Evolutionary conservation across 192 early-diverging fungal species (phyloP), one percentile per base, ranked within the genome.

Genomic region (Umbelopsis sp.): DNA sequence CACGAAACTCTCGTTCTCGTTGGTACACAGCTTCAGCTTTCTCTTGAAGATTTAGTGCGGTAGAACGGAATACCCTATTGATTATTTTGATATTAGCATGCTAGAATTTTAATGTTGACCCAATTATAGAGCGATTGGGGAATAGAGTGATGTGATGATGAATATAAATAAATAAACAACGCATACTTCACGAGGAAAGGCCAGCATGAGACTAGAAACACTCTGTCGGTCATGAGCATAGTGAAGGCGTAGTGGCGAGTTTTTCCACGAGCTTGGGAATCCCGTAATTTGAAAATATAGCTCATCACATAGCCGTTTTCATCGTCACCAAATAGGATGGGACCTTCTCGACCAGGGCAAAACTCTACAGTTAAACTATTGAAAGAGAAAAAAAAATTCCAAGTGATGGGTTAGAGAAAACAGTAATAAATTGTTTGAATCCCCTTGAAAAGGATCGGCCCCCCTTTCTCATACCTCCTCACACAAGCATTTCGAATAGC

Each of bases 271-370:
- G 89, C 89, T 69, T 91, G 89, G 69, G 77, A 84, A 74, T 91
- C 89, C 17, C 81, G 78, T 51, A 91, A 74, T 59, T 87, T 90
- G 77, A 91, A 91, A 82, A 90, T 89, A 72, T 91, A 91, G 26
- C 83, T 85, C 70, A 91, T 82, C n/a, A 88, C 87, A 81, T 88
- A 89, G 24, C 89, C 89, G 68, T 87, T 86, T 41, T 82, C 75
- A 24, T 89, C 86, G 69, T 91, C 89, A 26, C 89, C 89, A 88
- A 90, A 90, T 69, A 91, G 79, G 11, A 90, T 85, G 1, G 89
- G 82, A 0, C 89, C 89, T 65, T 91, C 89, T 45, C 83, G 74
- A 16, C 89, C 87, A 41, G 85, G 87, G 56, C 85, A 88, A 17
- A 88, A 88, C 44, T 91, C 89, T 45, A 82, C 77, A 66, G 86